Conservation (phyloP, 2,329 filamentous ascomycete genomes). For the Plectosphaerella sp. region DNA sequence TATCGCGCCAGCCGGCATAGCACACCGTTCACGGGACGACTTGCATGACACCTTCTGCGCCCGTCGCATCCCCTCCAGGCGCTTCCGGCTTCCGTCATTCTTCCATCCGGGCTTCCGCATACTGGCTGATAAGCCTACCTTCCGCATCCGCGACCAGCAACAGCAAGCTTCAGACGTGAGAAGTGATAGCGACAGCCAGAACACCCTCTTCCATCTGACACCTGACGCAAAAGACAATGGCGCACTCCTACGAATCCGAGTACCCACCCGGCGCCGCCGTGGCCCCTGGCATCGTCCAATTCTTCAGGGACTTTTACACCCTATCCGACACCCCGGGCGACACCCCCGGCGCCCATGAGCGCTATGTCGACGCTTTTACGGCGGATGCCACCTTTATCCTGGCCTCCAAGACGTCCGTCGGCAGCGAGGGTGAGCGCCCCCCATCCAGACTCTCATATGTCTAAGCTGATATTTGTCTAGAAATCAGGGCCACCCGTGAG, state of each 20-base stretch:
- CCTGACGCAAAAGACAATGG: neutral
- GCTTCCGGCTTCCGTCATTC: too few relatives aligned
- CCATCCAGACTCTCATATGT: too few relatives aligned
- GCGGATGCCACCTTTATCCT: conserved; percentile 24
- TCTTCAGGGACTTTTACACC: conserved; percentile 23
- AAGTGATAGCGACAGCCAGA: neutral
- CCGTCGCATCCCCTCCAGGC: too few relatives aligned
- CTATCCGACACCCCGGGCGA: conserved; percentile 17
- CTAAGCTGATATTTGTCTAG: conserved; percentile 7
- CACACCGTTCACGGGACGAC: too few relatives aligned
- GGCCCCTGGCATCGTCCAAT: conserved; percentile 16
- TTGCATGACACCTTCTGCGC: too few relatives aligned
- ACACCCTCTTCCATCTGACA: too few relatives aligned
- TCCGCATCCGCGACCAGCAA: too few relatives aligned
- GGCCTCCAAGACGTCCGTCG: conserved; percentile 18
- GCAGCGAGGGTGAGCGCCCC: conserved; percentile 17
- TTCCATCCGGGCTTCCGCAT: too few relatives aligned
- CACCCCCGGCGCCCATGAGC: conserved; percentile 19
- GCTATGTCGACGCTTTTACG: conserved; percentile 21
- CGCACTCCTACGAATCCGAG: conserved; percentile 11
- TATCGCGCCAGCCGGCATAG: too few relatives aligned
- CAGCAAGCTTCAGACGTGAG: neutral
- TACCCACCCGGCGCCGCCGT: conserved; percentile 13
- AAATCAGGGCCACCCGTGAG: conserved; percentile 20
- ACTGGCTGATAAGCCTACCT: too few relatives aligned